A percentile compares a stretch with the other conserved stretches of the same genome.
Evolutionary conservation across 2,329 filamentous ascomycete genomes (phyloP).

Genomic region (Colletotrichum sp.): DNA sequence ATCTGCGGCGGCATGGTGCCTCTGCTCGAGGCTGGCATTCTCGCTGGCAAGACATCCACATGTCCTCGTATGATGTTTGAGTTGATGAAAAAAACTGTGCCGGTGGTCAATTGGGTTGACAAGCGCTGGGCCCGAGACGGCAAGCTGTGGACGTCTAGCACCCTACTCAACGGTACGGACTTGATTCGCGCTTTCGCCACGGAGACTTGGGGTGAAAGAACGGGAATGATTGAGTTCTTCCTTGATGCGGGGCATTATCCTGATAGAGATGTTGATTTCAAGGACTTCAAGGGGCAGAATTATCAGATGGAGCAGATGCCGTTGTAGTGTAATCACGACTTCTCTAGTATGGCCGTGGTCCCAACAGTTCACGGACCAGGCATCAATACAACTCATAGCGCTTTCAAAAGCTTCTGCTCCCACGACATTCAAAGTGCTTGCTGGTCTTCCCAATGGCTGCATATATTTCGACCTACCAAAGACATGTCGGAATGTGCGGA

Average conservation of each 20-base stretch:
- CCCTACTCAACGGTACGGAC: constrained; percentile 38
- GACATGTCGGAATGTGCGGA: too few species aligned
- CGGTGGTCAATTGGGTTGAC: constrained; percentile 40
- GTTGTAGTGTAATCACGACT: too few species aligned
- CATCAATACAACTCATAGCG: too few species aligned
- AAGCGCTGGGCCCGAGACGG: constrained; percentile 39
- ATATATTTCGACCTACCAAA: too few species aligned
- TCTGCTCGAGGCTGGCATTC: constrained; percentile 37
- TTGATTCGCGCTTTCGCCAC: constrained; percentile 35
- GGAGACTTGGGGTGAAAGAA: constrained; percentile 31
- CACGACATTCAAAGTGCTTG: too few species aligned
- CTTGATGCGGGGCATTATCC: constrained; percentile 30
- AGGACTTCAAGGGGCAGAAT: constrained; percentile 25
- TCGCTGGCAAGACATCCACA: constrained; percentile 41
- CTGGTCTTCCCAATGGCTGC: too few species aligned
- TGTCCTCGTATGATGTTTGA: constrained; percentile 35
- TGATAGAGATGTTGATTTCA: constrained; percentile 35
- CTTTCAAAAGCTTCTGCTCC: too few species aligned
- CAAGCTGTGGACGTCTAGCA: constrained; percentile 40
- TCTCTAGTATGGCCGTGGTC: too few species aligned
- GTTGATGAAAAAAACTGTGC: constrained; percentile 28
- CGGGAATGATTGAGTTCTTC: constrained; percentile 23
- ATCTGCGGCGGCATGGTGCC: constrained; percentile 42
- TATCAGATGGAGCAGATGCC: background rate
- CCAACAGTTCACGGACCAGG: too few species aligned